phyloP scores from a whole-genome alignment of 139 green algal species.

The Pleodorina starrii region DNA sequence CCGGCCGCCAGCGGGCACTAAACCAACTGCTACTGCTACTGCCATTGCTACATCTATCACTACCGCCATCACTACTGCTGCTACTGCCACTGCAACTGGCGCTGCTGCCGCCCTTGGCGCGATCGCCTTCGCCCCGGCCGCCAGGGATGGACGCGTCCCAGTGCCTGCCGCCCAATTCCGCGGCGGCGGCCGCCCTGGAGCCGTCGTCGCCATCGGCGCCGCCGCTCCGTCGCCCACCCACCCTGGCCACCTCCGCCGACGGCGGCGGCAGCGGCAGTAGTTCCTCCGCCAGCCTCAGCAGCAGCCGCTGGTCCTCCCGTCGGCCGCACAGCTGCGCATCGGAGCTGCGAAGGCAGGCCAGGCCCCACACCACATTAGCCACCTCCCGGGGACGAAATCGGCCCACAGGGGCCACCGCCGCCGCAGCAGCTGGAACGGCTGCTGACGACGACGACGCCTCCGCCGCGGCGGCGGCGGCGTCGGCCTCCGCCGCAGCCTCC shows the following conservation, averaged over 20 bases:
- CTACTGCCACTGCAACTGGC: background rate
- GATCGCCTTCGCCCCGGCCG: background rate
- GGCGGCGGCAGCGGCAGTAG: background rate
- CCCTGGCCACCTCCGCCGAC: background rate
- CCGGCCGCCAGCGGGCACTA: constrained; percentile 3
- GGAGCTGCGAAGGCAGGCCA: background rate
- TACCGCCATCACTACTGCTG: background rate
- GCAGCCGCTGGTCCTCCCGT: background rate
- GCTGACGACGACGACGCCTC: background rate
- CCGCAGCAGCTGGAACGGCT: background rate
- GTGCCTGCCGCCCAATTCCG: too few species aligned
- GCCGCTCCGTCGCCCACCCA: too few species aligned
- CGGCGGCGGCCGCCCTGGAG: too few species aligned
- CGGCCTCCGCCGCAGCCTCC: background rate
- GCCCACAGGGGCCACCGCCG: background rate
- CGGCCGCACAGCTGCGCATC: background rate
- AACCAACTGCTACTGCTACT: background rate
- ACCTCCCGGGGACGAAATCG: constrained; percentile 16
- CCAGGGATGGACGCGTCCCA: background rate
- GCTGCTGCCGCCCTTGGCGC: background rate
- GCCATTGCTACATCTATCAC: background rate
- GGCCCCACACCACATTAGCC: constrained; percentile 33
- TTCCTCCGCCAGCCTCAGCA: background rate
- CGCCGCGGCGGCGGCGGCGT: background rate
- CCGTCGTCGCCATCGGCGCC: background rate